A percentile compares a stretch with the other conserved stretches of the same genome.
Evolutionary conservation across 371 early-diverging fungal genomes (phyloP).

Genomic region (Mortierella sp.): DNA sequence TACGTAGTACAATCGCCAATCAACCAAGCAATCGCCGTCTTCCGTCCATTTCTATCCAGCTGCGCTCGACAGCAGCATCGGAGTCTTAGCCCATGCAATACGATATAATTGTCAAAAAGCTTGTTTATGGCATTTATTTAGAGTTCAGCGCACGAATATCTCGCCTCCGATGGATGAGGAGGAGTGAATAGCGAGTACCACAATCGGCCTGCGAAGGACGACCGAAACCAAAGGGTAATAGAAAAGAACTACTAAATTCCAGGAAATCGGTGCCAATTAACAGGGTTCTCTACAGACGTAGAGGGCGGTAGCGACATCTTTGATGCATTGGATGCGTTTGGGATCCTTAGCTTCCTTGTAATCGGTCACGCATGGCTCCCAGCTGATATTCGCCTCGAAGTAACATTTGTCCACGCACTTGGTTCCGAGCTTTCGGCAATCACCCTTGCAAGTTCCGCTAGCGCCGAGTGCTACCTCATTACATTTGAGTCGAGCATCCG

Average conservation of each 20-base stretch:
- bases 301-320: constrained; percentile 1
- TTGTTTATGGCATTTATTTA: not conserved
- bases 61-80: not conserved
- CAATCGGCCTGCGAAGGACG: not conserved
- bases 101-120: not conserved
- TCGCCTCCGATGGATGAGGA: not conserved
- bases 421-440: not conserved
- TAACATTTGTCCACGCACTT: constrained; percentile 9
- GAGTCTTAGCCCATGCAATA: not conserved
- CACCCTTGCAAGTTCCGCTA: not conserved
- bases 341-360: constrained; percentile 6
- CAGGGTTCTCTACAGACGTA: constrained; percentile 2
- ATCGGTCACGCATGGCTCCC: constrained; percentile 7
- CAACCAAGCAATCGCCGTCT: not conserved
- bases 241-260: not conserved
- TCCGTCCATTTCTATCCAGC: not conserved
- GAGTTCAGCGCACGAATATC: not conserved
- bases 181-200: not conserved
- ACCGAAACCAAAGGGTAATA: not conserved
- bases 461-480: not conserved
- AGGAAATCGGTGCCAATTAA: not conserved
- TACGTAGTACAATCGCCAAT: constrained; percentile 1
- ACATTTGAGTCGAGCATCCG: constrained; percentile 10
- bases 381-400: not conserved
- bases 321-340: constrained; percentile 17